Evolutionary conservation across 192 early-diverging fungal species (phyloP).

Genomic region (Coemansia sp.): DNA sequence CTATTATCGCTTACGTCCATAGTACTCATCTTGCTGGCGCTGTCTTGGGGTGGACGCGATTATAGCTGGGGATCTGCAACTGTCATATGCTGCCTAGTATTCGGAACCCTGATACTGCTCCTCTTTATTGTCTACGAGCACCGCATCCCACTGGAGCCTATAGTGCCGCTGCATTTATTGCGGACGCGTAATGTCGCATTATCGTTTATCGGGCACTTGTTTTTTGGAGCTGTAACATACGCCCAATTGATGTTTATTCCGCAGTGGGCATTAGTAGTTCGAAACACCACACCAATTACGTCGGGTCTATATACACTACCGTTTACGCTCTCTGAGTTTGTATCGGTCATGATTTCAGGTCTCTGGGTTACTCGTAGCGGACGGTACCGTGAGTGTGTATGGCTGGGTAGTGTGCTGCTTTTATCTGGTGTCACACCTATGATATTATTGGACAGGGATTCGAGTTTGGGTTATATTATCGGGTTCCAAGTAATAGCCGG

Average conservation of each 20-base stretch:
- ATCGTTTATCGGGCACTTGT: conserved; percentile 9
- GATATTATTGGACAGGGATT: conserved; percentile 11
- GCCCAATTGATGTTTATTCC: conserved; percentile 20
- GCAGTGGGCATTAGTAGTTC: conserved; percentile 20
- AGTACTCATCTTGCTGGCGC: conserved; percentile 54
- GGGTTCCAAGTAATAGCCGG: conserved; percentile 17
- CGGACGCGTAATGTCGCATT: conserved; percentile 45
- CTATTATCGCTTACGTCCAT: conserved; percentile 47
- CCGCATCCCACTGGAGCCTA: conserved; percentile 52
- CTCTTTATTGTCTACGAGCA: conserved; percentile 64
- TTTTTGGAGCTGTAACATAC: conserved; percentile 22
- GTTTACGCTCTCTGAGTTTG: conserved; percentile 11
- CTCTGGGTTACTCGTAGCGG: conserved; percentile 13
- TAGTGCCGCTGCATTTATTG: conserved; percentile 64
- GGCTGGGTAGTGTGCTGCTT: conserved; percentile 9
- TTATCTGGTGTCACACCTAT: conserved; percentile 9
- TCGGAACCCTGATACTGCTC: conserved; percentile 15
- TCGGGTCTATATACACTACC: conserved; percentile 22
- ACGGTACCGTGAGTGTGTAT: conserved; percentile 19
- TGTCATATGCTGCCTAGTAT: conserved; percentile 43
- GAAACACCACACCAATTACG: conserved; percentile 18
- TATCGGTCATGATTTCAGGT: conserved; percentile 4
- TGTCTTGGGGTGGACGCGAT: conserved; percentile 59
- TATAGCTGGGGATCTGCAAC: conserved; percentile 54
- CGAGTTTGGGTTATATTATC: conserved; percentile 4